These are phyloP conservation scores for Botryobasidium botryosum DNA, from an alignment of 768 basidiomycete species.

Conservation along the genomic window DNA sequence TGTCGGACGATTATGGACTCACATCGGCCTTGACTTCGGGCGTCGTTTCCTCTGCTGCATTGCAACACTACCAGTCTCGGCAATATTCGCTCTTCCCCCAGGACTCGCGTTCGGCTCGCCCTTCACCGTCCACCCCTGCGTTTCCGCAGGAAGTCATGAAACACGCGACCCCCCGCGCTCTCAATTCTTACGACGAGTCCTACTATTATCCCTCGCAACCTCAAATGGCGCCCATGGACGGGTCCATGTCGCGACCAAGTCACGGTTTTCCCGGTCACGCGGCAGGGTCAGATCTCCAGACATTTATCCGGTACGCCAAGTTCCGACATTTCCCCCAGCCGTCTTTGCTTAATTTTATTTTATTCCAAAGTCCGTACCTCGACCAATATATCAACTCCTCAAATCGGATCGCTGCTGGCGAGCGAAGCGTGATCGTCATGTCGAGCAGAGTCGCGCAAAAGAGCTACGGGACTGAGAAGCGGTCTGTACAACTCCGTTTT, in stretches of 20 bases:
- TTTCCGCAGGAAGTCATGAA: constrained; percentile 1
- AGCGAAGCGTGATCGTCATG: constrained; percentile 90
- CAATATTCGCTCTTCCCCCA: too few species aligned
- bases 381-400: constrained; percentile 72
- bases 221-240: too few species aligned
- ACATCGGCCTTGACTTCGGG: too few species aligned
- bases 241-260: too few species aligned
- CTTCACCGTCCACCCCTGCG: constrained; percentile 25
- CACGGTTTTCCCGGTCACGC: not conserved
- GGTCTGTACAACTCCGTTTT: constrained; percentile 27
- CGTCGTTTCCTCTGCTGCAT: constrained; percentile 4
- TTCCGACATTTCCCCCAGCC: not conserved
- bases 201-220: constrained; percentile 3
- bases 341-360: constrained; percentile 6
- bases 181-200: constrained; percentile 8
- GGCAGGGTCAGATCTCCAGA: constrained; percentile 8
- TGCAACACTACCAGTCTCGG: too few species aligned
- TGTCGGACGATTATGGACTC: too few species aligned
- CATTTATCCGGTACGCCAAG: constrained; percentile 9
- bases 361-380: constrained; percentile 43
- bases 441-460: constrained; percentile 97
- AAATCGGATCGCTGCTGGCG: constrained; percentile 80
- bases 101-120: too few species aligned
- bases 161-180: constrained; percentile 5
- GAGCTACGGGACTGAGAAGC: constrained; percentile 90